Evolutionary conservation across 805 yeast species (phyloP).

Genomic region (Saturnispora hagleri): DNA sequence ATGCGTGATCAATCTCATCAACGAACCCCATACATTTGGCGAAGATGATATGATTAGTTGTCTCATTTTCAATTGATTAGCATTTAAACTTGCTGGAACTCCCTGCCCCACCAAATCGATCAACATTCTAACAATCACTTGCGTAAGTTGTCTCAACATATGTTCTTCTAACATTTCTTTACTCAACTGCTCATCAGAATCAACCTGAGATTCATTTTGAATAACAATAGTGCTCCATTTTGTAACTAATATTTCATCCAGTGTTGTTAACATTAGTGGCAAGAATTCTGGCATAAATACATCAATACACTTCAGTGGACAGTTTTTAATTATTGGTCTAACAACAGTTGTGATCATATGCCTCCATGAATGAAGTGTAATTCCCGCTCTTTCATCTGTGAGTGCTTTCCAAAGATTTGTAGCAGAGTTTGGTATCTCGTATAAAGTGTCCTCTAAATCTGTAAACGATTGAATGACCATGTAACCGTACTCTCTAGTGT

Average conservation of each 20-base stretch:
- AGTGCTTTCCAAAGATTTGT: constrained; percentile 72
- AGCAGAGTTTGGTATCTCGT: constrained; percentile 78
- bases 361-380: constrained; percentile 93
- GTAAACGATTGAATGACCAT: constrained; percentile 83
- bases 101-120: constrained; percentile 84
- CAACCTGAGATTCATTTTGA: constrained; percentile 39
- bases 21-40: constrained; percentile 59
- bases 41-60: constrained; percentile 55
- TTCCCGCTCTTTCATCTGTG: constrained; percentile 76
- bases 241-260: constrained; percentile 63
- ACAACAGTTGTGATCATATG: constrained; percentile 89
- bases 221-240: constrained; percentile 69
- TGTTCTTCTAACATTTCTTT: constrained; percentile 99
- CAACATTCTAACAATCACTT: constrained; percentile 77
- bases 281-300: constrained; percentile 68
- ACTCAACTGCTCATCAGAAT: constrained; percentile 73
- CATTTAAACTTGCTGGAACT: constrained; percentile 36
- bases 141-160: constrained; percentile 83
- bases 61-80: constrained; percentile 59
- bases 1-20: constrained; percentile 65
- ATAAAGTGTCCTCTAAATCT: constrained; percentile 80
- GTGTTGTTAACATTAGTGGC: constrained; percentile 63
- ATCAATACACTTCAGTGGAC: constrained; percentile 64
- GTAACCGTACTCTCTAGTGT: constrained; percentile 93
- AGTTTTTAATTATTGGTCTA: constrained; percentile 77